Evolutionary conservation across 2,329 filamentous ascomycete genomes (phyloP).

Genomic region (Phialophora verrucosa): DNA sequence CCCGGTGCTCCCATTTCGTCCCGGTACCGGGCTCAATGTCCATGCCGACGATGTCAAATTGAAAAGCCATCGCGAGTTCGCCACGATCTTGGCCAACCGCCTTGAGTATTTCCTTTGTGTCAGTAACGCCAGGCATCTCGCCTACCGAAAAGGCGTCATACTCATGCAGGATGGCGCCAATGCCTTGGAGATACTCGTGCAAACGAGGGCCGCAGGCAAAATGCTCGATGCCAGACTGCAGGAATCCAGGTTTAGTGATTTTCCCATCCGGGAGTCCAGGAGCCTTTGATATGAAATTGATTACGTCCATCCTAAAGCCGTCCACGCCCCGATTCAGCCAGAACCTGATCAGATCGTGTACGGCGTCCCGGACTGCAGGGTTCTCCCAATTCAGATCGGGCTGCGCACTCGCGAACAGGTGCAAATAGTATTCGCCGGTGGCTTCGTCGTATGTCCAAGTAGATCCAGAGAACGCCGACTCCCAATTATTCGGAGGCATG

Average conservation of each 20-base stretch:
- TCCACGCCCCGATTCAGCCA: constrained; percentile 78
- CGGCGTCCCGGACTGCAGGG: constrained; percentile 67
- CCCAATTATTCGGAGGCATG: constrained; percentile 79
- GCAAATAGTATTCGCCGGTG: constrained; percentile 76
- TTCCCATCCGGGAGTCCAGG: constrained; percentile 56
- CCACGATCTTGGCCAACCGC: constrained; percentile 45
- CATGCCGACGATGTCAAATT: constrained; percentile 47
- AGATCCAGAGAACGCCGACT: constrained; percentile 41
- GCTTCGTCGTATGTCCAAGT: constrained; percentile 67
- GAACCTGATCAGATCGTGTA: constrained; percentile 75
- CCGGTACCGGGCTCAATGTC: constrained; percentile 36
- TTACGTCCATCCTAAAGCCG: constrained; percentile 75
- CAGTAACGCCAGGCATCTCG: constrained; percentile 48
- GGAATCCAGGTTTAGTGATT: constrained; percentile 46
- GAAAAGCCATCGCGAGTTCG: constrained; percentile 51
- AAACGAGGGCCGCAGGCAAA: constrained; percentile 44
- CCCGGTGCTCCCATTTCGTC: constrained; percentile 53
- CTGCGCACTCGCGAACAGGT: constrained; percentile 75
- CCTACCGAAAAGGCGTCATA: constrained; percentile 50
- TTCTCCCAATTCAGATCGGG: constrained; percentile 90
- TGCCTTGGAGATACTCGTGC: constrained; percentile 48
- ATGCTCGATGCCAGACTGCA: constrained; percentile 59
- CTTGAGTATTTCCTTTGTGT: constrained; percentile 44
- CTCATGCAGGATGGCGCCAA: constrained; percentile 44
- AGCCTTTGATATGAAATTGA: constrained; percentile 74